A percentile compares a stretch with the other conserved stretches of the same genome.
Evolutionary conservation across 169 alveolate species (phyloP).

Genomic region (Cryptosporidium sp.): DNA sequence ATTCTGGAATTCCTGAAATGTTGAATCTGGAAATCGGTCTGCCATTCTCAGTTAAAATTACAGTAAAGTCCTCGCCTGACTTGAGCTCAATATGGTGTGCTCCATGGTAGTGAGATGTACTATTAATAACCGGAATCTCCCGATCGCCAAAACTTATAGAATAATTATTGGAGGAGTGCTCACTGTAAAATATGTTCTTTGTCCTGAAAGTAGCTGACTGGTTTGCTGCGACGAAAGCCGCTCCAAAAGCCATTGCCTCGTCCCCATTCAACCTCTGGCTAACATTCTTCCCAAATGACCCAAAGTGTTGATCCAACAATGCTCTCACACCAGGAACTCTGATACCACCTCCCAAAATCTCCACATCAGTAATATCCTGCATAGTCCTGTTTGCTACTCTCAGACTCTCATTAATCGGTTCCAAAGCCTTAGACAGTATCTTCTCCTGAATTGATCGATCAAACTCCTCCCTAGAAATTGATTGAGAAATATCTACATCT

Average conservation of each 20-base stretch:
- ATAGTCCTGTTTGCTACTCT: constrained; percentile 77
- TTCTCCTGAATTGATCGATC: constrained; percentile 76
- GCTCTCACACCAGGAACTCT: constrained; percentile 83
- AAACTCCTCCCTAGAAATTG: constrained; percentile 79
- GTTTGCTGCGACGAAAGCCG: constrained; percentile 84
- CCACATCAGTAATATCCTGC: constrained; percentile 78
- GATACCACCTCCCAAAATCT: constrained; percentile 85
- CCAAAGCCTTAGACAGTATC: constrained; percentile 66
- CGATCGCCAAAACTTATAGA: not conserved
- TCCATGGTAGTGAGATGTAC: constrained; percentile 31
- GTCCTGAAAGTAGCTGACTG: constrained; percentile 76
- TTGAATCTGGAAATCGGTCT: constrained; percentile 26
- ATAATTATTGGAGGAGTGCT: constrained; percentile 36
- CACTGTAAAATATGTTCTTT: constrained; percentile 44
- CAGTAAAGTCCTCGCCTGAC: constrained; percentile 8
- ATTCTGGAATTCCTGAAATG: constrained; percentile 43
- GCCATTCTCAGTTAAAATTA: constrained; percentile 17
- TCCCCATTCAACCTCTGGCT: constrained; percentile 86
- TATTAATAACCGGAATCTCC: constrained; percentile 29
- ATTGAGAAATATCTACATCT: constrained; percentile 59
- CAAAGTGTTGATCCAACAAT: constrained; percentile 73
- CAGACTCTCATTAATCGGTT: constrained; percentile 79
- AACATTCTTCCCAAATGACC: constrained; percentile 61
- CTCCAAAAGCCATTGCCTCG: constrained; percentile 87
- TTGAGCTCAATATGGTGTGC: constrained; percentile 14